Conservation (phyloP, 208 protist species). For the Wallacemonas sp. region DNA sequence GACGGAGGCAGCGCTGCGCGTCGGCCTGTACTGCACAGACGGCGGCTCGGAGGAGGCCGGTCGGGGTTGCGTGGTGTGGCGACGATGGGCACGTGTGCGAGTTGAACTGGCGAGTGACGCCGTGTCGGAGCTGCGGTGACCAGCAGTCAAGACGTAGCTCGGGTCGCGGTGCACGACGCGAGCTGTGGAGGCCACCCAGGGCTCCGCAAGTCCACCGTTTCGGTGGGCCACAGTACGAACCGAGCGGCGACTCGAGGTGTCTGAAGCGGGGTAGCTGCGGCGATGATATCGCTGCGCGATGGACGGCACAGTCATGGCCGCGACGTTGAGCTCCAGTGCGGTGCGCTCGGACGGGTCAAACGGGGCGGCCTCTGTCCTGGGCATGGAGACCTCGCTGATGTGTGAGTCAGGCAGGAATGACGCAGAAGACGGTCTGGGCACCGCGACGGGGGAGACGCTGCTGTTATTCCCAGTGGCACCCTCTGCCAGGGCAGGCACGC, state of each 20-base stretch:
- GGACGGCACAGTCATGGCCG: not conserved
- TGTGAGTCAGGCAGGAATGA: no score
- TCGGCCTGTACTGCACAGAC: not conserved
- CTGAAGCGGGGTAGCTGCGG: not conserved
- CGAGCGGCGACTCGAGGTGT: constrained; percentile 8
- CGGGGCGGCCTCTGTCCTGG: no score
- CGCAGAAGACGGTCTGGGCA: no score
- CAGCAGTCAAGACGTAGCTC: not conserved
- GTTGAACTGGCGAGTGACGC: not conserved
- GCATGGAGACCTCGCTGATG: no score
- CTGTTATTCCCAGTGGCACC: no score
- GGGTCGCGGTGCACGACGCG: not conserved
- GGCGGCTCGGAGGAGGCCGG: not conserved
- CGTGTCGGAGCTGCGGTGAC: not conserved
- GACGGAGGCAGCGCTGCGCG: not conserved
- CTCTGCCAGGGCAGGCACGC: no score
- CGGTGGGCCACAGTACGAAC: constrained; percentile 7
- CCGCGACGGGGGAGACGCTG: no score
- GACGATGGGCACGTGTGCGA: not conserved
- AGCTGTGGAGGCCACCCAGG: not conserved
- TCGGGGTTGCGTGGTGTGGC: not conserved
- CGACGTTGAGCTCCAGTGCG: no score
- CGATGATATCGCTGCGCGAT: not conserved
- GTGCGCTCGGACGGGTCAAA: no score
- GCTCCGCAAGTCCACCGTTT: no score